These are phyloP conservation scores for Melanogaster broomeanus DNA, from an alignment of 768 basidiomycete genomes.

Conservation along the genomic window DNA sequence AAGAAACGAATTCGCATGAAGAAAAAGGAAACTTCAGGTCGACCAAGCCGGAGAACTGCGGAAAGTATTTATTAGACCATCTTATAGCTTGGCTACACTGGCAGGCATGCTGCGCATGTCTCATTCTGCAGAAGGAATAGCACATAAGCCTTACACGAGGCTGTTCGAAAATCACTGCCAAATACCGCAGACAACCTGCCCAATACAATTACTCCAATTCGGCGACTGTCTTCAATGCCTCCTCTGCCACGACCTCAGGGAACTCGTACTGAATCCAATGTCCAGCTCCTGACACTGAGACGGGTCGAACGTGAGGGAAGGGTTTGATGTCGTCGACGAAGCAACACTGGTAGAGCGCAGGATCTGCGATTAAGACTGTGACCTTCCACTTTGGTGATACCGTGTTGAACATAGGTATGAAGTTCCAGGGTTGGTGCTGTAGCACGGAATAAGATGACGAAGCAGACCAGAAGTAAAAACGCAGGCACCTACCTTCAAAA, in stretches of 20 bases:
- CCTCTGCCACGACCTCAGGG: slow-evolving; percentile 13
- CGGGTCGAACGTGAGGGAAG: slow-evolving; percentile 8
- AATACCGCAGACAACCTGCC: too few relatives aligned
- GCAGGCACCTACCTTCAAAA: slow-evolving; percentile 3
- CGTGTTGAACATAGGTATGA: slow-evolving; percentile 7
- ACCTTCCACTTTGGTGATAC: slow-evolving; percentile 4
- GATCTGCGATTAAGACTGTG: slow-evolving; percentile 11
- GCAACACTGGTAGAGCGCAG: slow-evolving; percentile 5
- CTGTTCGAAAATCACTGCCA: too few relatives aligned
- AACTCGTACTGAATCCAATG: slow-evolving; percentile 23
- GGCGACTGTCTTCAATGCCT: slow-evolving; percentile 3
- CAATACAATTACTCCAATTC: slow-evolving; percentile 1
- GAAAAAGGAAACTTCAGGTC: too few relatives aligned
- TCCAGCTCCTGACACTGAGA: slow-evolving; percentile 6
- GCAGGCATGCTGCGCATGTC: too few relatives aligned
- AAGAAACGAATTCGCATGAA: too few relatives aligned
- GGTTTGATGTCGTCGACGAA: slow-evolving; percentile 6
- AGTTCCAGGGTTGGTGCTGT: slow-evolving; percentile 16
- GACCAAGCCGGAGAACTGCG: too few relatives aligned
- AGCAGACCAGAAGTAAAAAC: neutral
- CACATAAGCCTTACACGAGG: too few relatives aligned
- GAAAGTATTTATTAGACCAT: too few relatives aligned
- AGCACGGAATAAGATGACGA: neutral
- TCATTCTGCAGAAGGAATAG: too few relatives aligned
- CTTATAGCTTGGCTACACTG: too few relatives aligned